Evolutionary conservation across 371 early-diverging fungal species (phyloP).

Genomic region (Funneliformis caledonium): DNA sequence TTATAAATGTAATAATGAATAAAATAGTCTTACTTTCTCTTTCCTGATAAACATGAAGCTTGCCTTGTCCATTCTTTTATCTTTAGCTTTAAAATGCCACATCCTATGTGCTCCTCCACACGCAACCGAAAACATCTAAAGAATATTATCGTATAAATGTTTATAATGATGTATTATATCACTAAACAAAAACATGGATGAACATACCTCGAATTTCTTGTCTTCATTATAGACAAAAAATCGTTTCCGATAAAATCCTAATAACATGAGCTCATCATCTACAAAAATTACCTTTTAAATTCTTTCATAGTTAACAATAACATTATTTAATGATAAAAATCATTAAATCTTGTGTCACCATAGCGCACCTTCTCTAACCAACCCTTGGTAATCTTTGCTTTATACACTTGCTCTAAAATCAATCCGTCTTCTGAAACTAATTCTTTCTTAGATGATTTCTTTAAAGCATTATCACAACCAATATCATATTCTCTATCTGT

Average conservation of each 20-base stretch:
- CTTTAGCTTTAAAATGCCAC: slow-evolving; percentile 55
- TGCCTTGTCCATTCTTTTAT: slow-evolving; percentile 51
- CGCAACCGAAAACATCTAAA: slow-evolving; percentile 53
- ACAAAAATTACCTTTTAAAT: slow-evolving; percentile 49
- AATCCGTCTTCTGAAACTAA: slow-evolving; percentile 6
- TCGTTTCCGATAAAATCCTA: slow-evolving; percentile 74
- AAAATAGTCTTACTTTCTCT: slow-evolving; percentile 46
- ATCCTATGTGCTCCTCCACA: slow-evolving; percentile 63
- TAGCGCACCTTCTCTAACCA: slow-evolving; percentile 63
- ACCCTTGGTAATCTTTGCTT: slow-evolving; percentile 72
- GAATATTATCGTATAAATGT: not conserved
- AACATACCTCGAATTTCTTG: slow-evolving; percentile 63
- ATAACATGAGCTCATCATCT: slow-evolving; percentile 61
- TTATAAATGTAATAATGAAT: not conserved
- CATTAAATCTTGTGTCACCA: not conserved
- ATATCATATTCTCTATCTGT: not conserved
- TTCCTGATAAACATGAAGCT: slow-evolving; percentile 59
- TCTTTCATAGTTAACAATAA: not conserved
- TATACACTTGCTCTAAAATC: slow-evolving; percentile 59
- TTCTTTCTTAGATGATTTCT: not conserved
- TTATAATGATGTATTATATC: not conserved
- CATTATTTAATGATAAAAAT: not conserved
- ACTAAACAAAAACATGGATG: too few relatives aligned
- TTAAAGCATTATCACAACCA: slow-evolving; percentile 40
- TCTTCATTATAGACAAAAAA: slow-evolving; percentile 76